Percentiles rank a stretch among this genome's conserved stretches.
Conservation (phyloP, 164 flowering plant species). For the Aristolochia fimbriata region DNA sequence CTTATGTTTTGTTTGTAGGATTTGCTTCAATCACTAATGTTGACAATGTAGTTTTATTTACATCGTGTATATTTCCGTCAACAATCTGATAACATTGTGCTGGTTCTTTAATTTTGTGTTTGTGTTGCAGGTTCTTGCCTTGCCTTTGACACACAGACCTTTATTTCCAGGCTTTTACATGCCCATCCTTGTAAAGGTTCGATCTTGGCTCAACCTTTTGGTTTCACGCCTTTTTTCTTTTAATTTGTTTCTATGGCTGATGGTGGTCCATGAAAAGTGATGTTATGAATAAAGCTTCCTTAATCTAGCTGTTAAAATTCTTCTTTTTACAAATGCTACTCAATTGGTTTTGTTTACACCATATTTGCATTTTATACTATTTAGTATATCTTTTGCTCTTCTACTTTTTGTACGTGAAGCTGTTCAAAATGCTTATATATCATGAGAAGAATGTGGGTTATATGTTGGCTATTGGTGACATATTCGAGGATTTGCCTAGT, state of each 20-base stretch:
- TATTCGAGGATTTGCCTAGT: no score
- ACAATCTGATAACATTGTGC: neutral
- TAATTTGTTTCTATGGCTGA: neutral
- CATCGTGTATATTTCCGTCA: neutral
- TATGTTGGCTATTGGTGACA: no score
- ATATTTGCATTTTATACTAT: no score
- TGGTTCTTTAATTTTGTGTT: neutral
- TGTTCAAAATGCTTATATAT: no score
- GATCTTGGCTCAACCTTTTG: neutral
- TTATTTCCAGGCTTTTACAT: constrained; percentile 94
- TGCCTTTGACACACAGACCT: constrained; percentile 84
- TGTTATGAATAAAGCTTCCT: neutral
- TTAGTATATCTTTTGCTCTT: no score
- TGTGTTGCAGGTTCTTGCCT: constrained; percentile 69
- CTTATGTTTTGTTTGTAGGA: no score
- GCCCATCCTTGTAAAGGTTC: constrained; percentile 96
- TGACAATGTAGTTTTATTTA: neutral
- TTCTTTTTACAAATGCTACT: no score
- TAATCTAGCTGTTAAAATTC: no score
- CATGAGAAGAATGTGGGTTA: no score
- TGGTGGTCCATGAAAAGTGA: neutral
- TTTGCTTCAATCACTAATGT: neutral
- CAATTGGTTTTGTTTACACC: no score
- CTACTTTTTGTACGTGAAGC: no score
- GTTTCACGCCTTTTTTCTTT: neutral